A percentile compares a stretch with the other conserved stretches of the same genome.
phyloP scores from a whole-genome alignment of 2,329 filamentous ascomycete genomes.

The Verticillium nubilum region DNA sequence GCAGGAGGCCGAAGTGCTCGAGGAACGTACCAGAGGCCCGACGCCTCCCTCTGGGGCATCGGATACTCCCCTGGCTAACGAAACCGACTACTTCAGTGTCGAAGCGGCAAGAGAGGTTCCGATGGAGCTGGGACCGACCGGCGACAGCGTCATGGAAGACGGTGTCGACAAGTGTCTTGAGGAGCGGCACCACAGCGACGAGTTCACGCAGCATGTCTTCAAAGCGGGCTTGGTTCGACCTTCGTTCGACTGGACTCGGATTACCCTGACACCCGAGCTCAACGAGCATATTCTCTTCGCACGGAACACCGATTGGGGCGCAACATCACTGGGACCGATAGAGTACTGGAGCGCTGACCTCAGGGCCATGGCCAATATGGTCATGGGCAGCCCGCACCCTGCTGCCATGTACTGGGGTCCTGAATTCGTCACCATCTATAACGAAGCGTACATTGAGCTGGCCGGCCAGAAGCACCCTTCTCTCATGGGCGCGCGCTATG shows the following conservation, averaged over 20 bases:
- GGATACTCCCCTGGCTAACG: conserved; percentile 26
- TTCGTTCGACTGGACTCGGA: conserved; percentile 77
- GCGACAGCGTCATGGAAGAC: conserved; percentile 13
- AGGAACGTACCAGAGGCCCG: conserved; percentile 26
- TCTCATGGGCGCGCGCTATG: conserved; percentile 69
- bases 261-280: conserved; percentile 57
- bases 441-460: conserved; percentile 65
- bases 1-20: conserved; percentile 25
- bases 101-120: conserved; percentile 4
- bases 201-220: conserved; percentile 36
- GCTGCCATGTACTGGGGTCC: conserved; percentile 76
- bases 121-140: conserved; percentile 3
- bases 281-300: conserved; percentile 70
- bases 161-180: conserved; percentile 20
- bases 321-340: conserved; percentile 69
- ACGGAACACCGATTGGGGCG: conserved; percentile 65
- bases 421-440: conserved; percentile 64
- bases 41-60: conserved; percentile 25
- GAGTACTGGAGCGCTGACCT: conserved; percentile 67
- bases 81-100: conserved; percentile 38
- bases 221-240: conserved; percentile 29
- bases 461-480: conserved; percentile 72
- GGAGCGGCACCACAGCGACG: conserved; percentile 28
- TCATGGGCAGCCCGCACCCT: conserved; percentile 74
- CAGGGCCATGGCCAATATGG: conserved; percentile 72